These are phyloP conservation scores for Solanum chaucha DNA, from an alignment of 257 asterid genomes.

Conservation along the genomic window DNA sequence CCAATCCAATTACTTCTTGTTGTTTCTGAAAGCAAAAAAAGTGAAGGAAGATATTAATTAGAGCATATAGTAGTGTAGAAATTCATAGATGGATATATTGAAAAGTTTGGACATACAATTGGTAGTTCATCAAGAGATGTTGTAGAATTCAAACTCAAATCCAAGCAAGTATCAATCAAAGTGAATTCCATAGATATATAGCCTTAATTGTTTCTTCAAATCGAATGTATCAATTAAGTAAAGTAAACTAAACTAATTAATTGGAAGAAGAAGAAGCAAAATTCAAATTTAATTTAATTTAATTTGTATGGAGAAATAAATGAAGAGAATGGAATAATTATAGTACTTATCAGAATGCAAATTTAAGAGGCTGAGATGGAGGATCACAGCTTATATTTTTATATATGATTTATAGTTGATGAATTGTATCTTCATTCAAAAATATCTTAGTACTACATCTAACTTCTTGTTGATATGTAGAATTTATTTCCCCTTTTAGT, in stretches of 20 bases:
- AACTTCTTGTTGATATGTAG: too few species aligned
- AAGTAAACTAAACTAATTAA: neutral
- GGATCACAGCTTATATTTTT: neutral
- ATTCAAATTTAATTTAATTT: neutral
- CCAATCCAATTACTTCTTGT: conserved; percentile 37
- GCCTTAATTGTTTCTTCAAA: neutral
- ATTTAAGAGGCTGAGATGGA: neutral
- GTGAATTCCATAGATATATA: conserved; percentile 44
- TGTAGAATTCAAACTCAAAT: conserved; percentile 41
- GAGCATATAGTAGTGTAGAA: neutral
- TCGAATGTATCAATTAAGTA: neutral
- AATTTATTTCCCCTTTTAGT: too few species aligned
- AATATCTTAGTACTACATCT: neutral
- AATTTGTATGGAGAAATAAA: neutral
- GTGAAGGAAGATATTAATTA: neutral
- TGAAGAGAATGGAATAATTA: neutral
- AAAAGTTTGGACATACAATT: conserved; percentile 19
- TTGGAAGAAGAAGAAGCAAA: neutral
- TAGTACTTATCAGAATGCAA: neutral
- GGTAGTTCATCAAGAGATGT: conserved; percentile 28
- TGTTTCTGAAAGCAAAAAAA: conserved; percentile 41
- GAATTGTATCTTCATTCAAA: neutral
- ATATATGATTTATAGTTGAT: neutral
- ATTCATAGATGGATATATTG: neutral
- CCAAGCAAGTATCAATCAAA: conserved; percentile 50